Evolutionary conservation across 2,329 filamentous ascomycete species (phyloP), one percentile per base, ranked within the genome.

Genomic region (Eutypella sp.): DNA sequence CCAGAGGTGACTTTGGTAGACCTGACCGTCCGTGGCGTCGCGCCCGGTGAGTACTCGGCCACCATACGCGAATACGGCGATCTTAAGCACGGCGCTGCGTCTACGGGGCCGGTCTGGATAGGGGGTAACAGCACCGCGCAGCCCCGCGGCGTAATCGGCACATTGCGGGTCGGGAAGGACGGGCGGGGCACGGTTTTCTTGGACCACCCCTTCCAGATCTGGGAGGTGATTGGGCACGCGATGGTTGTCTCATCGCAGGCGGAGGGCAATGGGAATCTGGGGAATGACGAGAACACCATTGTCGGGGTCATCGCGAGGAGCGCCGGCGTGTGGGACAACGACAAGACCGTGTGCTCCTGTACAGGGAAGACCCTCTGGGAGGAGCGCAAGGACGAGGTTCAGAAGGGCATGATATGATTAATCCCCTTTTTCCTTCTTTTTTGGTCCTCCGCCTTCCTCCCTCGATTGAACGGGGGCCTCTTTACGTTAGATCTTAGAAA

Each of bases 341-440:
- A 96, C 65, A 99, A 97, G 78, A 96, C 88, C 39, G 92, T 99
- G 5, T 99, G 93, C 67, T 96, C 90, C 40, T 99, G 93, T 68
- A 95, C 90, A 31, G 93, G 93, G 4, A 97, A 97, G 81, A 97
- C 91, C 46, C 81, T 99, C 10, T 99, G 93, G 93, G 87, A 99
- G 68, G 93, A 99, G 75, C 82, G 93, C 57, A 84, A 85, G 68
- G 91, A 96, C 60, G 89, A 96, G 71, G 82, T 91, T 36, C 76
- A 79, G 55, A 91, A 89, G 70, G 93, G 93, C 3, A 97, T 99
- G 89, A 71, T 93, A 57, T 96, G 67, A 82, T 50, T n/a, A n/a
- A n/a, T n/a, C n/a, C n/a, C n/a, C n/a, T n/a, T n/a, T n/a, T n/a
- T n/a, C n/a, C n/a, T n/a, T n/a, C n/a, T n/a, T n/a, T n/a, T n/a